phyloP scores from a whole-genome alignment of 768 basidiomycete species.

The Trichaptum fuscoviolaceum region DNA sequence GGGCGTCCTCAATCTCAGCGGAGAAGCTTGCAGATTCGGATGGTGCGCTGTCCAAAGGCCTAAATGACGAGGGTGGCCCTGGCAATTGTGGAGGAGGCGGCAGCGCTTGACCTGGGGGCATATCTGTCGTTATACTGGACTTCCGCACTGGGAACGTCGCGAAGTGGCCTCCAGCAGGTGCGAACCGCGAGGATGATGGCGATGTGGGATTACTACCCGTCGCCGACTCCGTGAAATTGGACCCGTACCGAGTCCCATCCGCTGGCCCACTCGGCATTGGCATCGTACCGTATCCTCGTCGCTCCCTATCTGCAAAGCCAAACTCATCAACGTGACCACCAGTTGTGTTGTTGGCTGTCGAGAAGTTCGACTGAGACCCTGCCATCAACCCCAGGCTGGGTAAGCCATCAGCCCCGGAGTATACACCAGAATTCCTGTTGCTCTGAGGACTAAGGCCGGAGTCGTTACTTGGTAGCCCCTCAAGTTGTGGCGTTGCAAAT shows the following conservation, averaged over 20 bases:
- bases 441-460: not conserved
- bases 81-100: constrained; percentile 12
- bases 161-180: constrained; percentile 44
- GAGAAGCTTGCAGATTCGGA: constrained; percentile 1
- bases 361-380: not conserved
- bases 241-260: not conserved
- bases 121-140: constrained; percentile 11
- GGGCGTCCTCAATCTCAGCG: not conserved
- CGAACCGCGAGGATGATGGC: not conserved
- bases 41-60: not conserved
- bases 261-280: not conserved
- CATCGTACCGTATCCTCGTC: not conserved
- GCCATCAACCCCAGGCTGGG: not conserved
- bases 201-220: constrained; percentile 3
- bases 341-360: not conserved
- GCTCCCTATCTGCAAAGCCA: not conserved
- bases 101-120: constrained; percentile 13
- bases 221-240: not conserved
- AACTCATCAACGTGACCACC: not conserved
- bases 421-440: not conserved
- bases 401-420: not conserved
- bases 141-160: constrained; percentile 55
- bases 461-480: not conserved
- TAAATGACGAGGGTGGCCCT: constrained; percentile 12
- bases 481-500: not conserved